These are phyloP conservation scores for Balansia obtecta DNA, from an alignment of 2,329 filamentous ascomycete species.

Conservation along the genomic window DNA sequence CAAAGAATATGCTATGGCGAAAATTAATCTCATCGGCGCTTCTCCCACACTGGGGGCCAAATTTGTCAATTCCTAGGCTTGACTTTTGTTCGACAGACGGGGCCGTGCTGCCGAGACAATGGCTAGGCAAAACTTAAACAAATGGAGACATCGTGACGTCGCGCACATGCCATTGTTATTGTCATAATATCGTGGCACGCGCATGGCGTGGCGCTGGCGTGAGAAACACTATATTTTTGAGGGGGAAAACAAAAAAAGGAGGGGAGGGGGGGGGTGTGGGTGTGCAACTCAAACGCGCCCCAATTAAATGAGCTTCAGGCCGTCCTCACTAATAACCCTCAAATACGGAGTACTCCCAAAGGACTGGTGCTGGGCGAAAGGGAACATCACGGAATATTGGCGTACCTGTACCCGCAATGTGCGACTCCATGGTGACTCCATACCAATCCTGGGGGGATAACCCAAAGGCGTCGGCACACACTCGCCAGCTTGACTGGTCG, in stretches of 20 bases:
- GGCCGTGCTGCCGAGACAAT: constrained; percentile 8
- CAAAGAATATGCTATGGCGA: neutral
- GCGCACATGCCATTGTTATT: constrained; percentile 1
- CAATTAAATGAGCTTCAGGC: neutral
- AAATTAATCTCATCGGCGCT: neutral
- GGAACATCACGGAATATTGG: neutral
- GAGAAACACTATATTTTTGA: neutral
- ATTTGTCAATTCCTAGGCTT: neutral
- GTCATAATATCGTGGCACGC: constrained; percentile 1
- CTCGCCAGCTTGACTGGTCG: neutral
- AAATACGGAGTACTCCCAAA: neutral
- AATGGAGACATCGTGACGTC: constrained; percentile 1
- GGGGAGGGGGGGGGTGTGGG: neutral
- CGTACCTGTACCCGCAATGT: neutral
- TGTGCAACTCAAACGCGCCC: neutral
- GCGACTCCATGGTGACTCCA: neutral
- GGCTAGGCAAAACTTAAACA: constrained; percentile 7
- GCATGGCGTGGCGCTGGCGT: constrained; percentile 7
- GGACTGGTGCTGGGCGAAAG: neutral
- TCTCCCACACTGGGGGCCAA: constrained; percentile 1
- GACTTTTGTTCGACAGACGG: neutral
- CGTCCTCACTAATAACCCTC: neutral
- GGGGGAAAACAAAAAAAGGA: no score
- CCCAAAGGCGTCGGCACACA: neutral
- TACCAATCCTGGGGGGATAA: neutral